Evolutionary conservation across 23 red algal genomes (phyloP).

Genomic region (Pyropia yezoensis): DNA sequence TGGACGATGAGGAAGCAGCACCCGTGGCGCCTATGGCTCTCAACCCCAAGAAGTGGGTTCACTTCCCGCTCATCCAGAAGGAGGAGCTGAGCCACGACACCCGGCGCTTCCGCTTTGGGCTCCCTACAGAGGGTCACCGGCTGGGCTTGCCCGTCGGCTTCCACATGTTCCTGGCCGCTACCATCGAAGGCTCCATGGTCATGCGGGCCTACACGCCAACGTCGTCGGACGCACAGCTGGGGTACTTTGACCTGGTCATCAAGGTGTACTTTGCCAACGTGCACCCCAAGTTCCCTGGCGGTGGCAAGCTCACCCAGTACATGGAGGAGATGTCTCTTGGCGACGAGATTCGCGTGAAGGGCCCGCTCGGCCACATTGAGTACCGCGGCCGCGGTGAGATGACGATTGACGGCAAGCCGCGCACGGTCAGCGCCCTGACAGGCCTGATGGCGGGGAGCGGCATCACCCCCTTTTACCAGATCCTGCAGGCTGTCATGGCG

Average conservation of each 20-base stretch:
- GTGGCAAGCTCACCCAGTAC: slow-evolving; percentile 89
- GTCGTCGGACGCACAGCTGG: slow-evolving; percentile 47
- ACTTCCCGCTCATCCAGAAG: slow-evolving; percentile 68
- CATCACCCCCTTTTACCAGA: slow-evolving; percentile 87
- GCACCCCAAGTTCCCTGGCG: slow-evolving; percentile 76
- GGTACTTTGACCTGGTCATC: slow-evolving; percentile 79
- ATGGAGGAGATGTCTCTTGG: slow-evolving; percentile 78
- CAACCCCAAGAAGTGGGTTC: slow-evolving; percentile 60
- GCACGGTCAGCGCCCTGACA: slow-evolving; percentile 27
- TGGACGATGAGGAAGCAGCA: slow-evolving; percentile 4
- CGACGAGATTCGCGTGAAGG: slow-evolving; percentile 85
- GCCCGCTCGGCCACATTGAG: slow-evolving; percentile 87
- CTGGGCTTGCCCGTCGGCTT: slow-evolving; percentile 77
- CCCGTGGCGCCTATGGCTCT: slow-evolving; percentile 16
- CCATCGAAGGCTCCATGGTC: slow-evolving; percentile 67
- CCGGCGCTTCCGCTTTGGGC: slow-evolving; percentile 72
- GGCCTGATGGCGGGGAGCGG: slow-evolving; percentile 89
- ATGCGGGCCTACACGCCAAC: slow-evolving; percentile 96
- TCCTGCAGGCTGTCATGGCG: slow-evolving; percentile 76
- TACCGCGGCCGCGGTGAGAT: slow-evolving; percentile 59
- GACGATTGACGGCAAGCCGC: slow-evolving; percentile 26
- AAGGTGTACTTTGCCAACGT: slow-evolving; percentile 84
- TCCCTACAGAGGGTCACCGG: slow-evolving; percentile 39
- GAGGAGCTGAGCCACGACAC: slow-evolving; percentile 57
- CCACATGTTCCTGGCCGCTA: slow-evolving; percentile 74